Evolutionary conservation across 1,284 basidiomycete species (phyloP).

Genomic region (Cryptococcus neoformans): DNA sequence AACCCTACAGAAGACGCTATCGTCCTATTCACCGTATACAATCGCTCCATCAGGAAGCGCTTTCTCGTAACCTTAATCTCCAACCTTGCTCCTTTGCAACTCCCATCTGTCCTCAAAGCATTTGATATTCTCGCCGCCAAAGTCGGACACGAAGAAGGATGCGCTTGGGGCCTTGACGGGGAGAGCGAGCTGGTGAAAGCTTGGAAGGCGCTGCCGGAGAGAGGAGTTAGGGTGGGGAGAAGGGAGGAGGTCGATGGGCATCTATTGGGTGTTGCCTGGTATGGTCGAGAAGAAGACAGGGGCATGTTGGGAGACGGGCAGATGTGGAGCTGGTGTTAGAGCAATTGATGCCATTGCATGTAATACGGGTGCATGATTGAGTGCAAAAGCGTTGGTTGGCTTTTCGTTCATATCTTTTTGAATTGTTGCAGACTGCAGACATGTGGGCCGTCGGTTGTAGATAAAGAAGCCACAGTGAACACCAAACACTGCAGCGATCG

Average conservation of each 20-base stretch:
- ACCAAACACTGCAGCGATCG: no score
- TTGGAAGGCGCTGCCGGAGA: neutral
- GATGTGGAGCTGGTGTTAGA: conserved; percentile 24
- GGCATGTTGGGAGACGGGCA: conserved; percentile 15
- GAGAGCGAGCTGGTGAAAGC: conserved; percentile 4
- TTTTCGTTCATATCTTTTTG: no score
- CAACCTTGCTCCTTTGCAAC: neutral
- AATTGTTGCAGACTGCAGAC: no score
- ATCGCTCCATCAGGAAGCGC: no score
- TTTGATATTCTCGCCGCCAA: conserved; percentile 12
- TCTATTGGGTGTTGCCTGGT: conserved; percentile 24
- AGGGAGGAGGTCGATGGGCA: conserved; percentile 16
- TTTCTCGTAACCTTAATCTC: no score
- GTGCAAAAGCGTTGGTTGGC: no score
- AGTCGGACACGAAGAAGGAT: conserved; percentile 11
- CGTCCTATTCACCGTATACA: neutral
- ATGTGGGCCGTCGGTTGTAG: no score
- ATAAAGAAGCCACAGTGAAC: no score
- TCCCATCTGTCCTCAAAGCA: conserved; percentile 11
- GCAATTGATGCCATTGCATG: no score
- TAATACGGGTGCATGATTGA: no score
- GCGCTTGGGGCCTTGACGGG: conserved; percentile 6
- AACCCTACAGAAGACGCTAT: neutral
- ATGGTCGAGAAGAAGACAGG: conserved; percentile 13
- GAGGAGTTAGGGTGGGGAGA: conserved; percentile 2